Conservation (phyloP, 345 rosid genomes). For the Euphorbia pulcherrima region DNA sequence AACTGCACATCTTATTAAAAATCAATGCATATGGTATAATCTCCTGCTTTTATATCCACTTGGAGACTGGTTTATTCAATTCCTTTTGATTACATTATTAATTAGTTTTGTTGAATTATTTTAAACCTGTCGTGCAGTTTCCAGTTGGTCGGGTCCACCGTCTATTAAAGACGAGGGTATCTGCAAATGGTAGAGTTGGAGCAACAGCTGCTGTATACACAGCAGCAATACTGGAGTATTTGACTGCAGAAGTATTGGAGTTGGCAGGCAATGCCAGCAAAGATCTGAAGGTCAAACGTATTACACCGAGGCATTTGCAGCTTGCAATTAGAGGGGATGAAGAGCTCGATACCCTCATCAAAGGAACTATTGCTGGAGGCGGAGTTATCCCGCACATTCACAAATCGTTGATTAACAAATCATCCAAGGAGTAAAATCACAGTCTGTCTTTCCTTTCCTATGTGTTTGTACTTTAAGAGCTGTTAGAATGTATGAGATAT, state of each 20-base stretch:
- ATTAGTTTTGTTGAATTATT: neutral
- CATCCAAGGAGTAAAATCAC: conserved; percentile 23
- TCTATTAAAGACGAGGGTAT: conserved; percentile 26
- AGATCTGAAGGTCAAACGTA: conserved; percentile 33
- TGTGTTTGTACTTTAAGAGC: conserved; percentile 8
- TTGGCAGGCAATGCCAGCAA: conserved; percentile 35
- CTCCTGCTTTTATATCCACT: neutral
- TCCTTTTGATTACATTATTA: neutral
- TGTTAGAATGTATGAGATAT: conserved; percentile 12
- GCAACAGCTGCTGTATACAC: conserved; percentile 33
- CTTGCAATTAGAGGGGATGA: conserved; percentile 33
- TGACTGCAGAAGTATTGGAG: conserved; percentile 33
- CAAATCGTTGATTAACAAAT: conserved; percentile 33
- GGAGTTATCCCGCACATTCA: conserved; percentile 34
- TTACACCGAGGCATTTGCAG: conserved; percentile 35
- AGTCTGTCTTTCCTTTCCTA: neutral
- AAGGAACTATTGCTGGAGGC: conserved; percentile 33
- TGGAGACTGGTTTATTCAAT: neutral
- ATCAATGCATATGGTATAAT: neutral
- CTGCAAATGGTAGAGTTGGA: conserved; percentile 33
- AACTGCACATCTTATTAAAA: neutral
- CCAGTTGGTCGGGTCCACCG: conserved; percentile 32
- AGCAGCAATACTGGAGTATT: conserved; percentile 29
- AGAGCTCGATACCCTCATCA: conserved; percentile 33
- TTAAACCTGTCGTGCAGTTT: conserved; percentile 15